phyloP scores from a whole-genome alignment of 2,329 filamentous ascomycete species.

The Hymenoscyphus albidus region DNA sequence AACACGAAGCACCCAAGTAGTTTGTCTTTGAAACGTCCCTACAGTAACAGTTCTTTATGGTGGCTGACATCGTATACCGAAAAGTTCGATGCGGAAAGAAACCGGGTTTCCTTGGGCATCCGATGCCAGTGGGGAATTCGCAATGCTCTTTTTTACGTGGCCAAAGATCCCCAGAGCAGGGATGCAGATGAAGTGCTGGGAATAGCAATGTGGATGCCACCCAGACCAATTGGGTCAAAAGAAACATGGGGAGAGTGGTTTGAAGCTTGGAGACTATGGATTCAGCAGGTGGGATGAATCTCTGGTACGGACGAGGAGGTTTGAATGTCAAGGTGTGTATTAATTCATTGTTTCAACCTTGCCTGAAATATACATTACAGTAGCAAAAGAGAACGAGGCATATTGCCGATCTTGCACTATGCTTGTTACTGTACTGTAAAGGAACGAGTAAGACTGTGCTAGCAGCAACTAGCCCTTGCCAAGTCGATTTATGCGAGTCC shows the following conservation, averaged over 20 bases:
- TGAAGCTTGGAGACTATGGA: constrained; percentile 62
- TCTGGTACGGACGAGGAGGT: constrained; percentile 65
- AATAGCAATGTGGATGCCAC: constrained; percentile 69
- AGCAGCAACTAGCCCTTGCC: not conserved
- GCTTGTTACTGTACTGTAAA: not conserved
- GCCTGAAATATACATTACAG: not conserved
- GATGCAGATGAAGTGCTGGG: constrained; percentile 54
- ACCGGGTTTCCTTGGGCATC: constrained; percentile 41
- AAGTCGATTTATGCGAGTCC: not conserved
- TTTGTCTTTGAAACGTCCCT: not conserved
- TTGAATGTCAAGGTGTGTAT: constrained; percentile 53
- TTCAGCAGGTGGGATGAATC: constrained; percentile 63
- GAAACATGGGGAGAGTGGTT: constrained; percentile 60
- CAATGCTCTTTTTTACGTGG: constrained; percentile 66
- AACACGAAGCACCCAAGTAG: not conserved
- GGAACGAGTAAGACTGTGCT: not conserved
- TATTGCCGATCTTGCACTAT: not conserved
- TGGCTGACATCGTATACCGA: constrained; percentile 9
- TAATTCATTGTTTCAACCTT: constrained; percentile 17
- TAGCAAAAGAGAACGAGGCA: constrained; percentile 6
- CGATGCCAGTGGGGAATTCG: constrained; percentile 68
- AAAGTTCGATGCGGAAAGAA: constrained; percentile 17
- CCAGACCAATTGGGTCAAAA: constrained; percentile 44
- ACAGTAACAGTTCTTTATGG: not conserved
- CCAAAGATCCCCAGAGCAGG: constrained; percentile 50